Evolutionary conservation across 768 basidiomycete species (phyloP).

Genomic region (Phylloporus scabripes): DNA sequence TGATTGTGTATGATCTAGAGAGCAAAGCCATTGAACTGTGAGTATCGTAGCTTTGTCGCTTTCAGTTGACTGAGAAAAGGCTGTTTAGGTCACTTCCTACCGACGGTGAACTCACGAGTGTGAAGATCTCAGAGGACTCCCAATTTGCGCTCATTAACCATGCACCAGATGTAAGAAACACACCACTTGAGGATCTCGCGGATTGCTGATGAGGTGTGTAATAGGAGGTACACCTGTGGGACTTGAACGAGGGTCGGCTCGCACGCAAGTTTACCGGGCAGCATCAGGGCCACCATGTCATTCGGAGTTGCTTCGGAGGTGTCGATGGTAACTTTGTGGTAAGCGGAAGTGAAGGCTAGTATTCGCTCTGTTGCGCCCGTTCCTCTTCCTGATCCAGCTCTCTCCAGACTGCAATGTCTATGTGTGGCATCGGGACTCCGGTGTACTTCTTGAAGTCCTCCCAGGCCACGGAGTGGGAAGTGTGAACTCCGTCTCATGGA

Average conservation of each 20-base stretch:
- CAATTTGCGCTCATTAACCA: constrained; percentile 83
- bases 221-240: constrained; percentile 89
- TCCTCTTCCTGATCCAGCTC: constrained; percentile 9
- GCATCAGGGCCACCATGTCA: constrained; percentile 75
- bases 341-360: constrained; percentile 91
- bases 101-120: constrained; percentile 81
- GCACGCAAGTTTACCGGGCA: constrained; percentile 85
- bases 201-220: constrained; percentile 10
- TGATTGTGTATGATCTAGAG: constrained; percentile 72
- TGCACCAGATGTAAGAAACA: constrained; percentile 68
- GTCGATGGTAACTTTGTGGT: constrained; percentile 82
- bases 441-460: constrained; percentile 78
- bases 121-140: constrained; percentile 82
- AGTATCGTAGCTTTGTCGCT: constrained; percentile 29
- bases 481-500: constrained; percentile 97
- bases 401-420: constrained; percentile 83
- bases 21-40: constrained; percentile 67
- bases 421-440: constrained; percentile 90
- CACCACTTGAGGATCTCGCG: not conserved
- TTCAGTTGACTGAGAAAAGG: constrained; percentile 6
- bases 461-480: constrained; percentile 83
- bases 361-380: not conserved
- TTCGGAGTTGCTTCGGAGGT: constrained; percentile 93
- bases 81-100: constrained; percentile 52
- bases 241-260: constrained; percentile 62